Percentiles rank a stretch among this genome's conserved stretches.
Conservation (phyloP, 2,329 filamentous ascomycete genomes). For the Xylariaceae sp. region DNA sequence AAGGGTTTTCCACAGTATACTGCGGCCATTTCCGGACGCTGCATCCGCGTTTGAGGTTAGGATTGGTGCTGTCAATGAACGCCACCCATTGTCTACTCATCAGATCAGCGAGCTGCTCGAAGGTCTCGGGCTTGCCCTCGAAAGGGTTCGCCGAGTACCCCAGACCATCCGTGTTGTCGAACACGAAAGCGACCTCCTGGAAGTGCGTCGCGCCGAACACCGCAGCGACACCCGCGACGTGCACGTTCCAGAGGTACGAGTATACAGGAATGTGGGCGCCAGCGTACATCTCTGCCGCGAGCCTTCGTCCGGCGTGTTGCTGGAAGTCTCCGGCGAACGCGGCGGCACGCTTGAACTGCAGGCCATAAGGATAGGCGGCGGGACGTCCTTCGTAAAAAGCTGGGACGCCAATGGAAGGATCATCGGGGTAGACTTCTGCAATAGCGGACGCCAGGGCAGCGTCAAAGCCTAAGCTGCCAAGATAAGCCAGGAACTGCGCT, state of each 20-base stretch:
- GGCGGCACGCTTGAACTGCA: constrained; percentile 8
- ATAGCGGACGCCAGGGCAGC: no score
- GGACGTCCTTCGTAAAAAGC: constrained; percentile 3
- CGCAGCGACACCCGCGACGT: constrained; percentile 23
- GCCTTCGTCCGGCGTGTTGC: constrained; percentile 52
- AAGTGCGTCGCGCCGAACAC: constrained; percentile 32
- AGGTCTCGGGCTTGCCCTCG: constrained; percentile 35
- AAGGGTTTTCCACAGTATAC: constrained; percentile 35
- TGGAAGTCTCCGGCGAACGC: constrained; percentile 46
- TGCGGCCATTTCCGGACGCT: constrained; percentile 33
- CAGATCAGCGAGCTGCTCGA: constrained; percentile 36
- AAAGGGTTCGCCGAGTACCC: constrained; percentile 40
- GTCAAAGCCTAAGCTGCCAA: no score
- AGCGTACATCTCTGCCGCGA: constrained; percentile 48
- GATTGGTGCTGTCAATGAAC: constrained; percentile 43
- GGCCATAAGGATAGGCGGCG: constrained; percentile 2
- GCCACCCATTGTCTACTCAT: constrained; percentile 50
- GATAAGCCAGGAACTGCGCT: constrained; percentile 6
- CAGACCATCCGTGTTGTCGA: constrained; percentile 44
- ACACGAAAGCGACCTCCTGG: constrained; percentile 50
- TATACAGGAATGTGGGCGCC: constrained; percentile 46
- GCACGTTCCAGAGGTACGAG: constrained; percentile 46
- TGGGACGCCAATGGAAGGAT: constrained; percentile 7
- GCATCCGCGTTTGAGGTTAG: constrained; percentile 28
- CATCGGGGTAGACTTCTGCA: constrained; percentile 6